A percentile compares a stretch with the other conserved stretches of the same genome.
Conservation (phyloP, 2,329 filamentous ascomycete species). For the Fusarium humuli region DNA sequence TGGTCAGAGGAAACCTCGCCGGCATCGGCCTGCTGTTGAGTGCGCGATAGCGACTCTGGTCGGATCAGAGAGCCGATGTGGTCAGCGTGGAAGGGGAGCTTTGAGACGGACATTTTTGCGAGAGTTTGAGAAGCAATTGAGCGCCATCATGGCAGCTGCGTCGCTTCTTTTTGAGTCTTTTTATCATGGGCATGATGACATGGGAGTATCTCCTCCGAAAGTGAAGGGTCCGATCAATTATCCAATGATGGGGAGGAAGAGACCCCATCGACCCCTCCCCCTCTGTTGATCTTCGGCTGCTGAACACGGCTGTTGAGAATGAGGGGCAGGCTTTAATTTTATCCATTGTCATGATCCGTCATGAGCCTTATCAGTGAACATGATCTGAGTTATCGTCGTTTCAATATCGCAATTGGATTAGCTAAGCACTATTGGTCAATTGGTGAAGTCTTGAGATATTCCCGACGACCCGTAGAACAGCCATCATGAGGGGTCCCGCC, state of each 20-base stretch:
- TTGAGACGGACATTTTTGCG: slow-evolving; percentile 42
- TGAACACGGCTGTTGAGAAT: slow-evolving; percentile 45
- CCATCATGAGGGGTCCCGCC: neutral
- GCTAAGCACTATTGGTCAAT: neutral
- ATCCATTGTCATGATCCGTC: neutral
- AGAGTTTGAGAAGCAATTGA: slow-evolving; percentile 12
- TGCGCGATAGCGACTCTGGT: slow-evolving; percentile 69
- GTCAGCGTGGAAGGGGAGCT: slow-evolving; percentile 74
- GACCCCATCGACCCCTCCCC: slow-evolving; percentile 44
- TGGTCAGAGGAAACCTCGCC: slow-evolving; percentile 56
- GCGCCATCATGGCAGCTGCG: slow-evolving; percentile 18
- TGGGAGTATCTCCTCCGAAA: slow-evolving; percentile 22
- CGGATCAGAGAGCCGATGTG: slow-evolving; percentile 79
- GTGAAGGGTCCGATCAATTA: slow-evolving; percentile 13
- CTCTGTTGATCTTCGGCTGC: slow-evolving; percentile 45
- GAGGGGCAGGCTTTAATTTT: slow-evolving; percentile 22
- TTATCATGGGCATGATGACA: slow-evolving; percentile 41
- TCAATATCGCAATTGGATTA: neutral
- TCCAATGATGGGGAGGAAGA: slow-evolving; percentile 34
- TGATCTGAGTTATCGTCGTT: neutral
- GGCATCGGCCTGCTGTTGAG: slow-evolving; percentile 60
- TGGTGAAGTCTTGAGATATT: neutral
- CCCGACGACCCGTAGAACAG: neutral
- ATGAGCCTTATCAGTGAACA: neutral
- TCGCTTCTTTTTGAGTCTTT: slow-evolving; percentile 24